These are phyloP conservation scores for Edaphochlamys debaryana DNA, from an alignment of 139 green algal genomes.

Conservation along the genomic window DNA sequence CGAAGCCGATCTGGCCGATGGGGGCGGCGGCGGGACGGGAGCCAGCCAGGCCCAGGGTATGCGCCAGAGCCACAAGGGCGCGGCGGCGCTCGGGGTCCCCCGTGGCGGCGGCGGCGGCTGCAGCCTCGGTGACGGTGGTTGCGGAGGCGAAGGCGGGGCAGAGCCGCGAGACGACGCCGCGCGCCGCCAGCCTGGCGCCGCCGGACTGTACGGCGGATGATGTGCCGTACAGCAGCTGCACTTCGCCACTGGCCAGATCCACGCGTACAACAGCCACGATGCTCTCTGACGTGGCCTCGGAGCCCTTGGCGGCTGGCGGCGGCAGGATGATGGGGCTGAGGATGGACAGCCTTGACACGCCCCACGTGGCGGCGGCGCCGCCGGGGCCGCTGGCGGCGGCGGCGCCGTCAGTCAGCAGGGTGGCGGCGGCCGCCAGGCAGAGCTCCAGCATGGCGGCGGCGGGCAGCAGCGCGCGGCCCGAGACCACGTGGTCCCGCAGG, in stretches of 20 bases:
- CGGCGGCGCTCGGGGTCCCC: too few relatives aligned
- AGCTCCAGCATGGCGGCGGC: conserved; percentile 77
- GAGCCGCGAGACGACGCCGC: neutral
- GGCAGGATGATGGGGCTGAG: conserved; percentile 54
- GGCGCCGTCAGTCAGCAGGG: conserved; percentile 5
- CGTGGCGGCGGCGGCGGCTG: too few relatives aligned
- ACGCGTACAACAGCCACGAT: too few relatives aligned
- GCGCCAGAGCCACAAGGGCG: too few relatives aligned
- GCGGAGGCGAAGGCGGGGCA: neutral
- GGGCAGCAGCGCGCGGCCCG: conserved; percentile 65
- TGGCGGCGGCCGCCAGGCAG: conserved; percentile 47
- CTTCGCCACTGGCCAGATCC: too few relatives aligned
- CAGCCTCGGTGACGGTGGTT: too few relatives aligned
- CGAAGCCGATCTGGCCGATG: conserved; percentile 7
- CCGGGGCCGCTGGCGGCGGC: neutral
- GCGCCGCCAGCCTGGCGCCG: conserved; percentile 4
- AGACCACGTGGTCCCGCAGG: conserved; percentile 59
- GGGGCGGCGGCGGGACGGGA: neutral
- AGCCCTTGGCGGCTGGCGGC: too few relatives aligned
- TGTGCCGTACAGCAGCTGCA: too few relatives aligned
- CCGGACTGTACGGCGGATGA: too few relatives aligned
- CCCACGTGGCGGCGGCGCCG: neutral
- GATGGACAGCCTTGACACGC: conserved; percentile 43
- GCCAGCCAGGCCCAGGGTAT: too few relatives aligned
- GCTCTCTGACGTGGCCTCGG: too few relatives aligned